Percentiles rank a stretch among this genome's conserved stretches.
Evolutionary conservation across 1,139 yeast species (phyloP).

Genomic region (Yamadazyma blattariae): DNA sequence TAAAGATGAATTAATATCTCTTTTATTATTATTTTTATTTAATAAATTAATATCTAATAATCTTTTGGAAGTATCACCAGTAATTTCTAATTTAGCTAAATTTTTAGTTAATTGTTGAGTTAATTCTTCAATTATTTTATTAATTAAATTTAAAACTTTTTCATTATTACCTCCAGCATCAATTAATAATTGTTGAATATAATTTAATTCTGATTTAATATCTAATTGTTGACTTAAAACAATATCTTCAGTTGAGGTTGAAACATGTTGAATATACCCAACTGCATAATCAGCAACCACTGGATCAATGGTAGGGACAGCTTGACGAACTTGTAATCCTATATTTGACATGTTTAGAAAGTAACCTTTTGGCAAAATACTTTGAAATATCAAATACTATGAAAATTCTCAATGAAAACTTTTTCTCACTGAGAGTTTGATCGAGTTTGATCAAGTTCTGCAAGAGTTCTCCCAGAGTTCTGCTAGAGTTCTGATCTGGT

Average conservation of each 20-base stretch:
- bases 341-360: slow-evolving; percentile 48
- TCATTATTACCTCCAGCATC: slow-evolving; percentile 79
- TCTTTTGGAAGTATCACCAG: slow-evolving; percentile 83
- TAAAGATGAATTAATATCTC: slow-evolving; percentile 70
- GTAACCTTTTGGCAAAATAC: no score
- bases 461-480: no score
- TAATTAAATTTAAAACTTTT: slow-evolving; percentile 49
- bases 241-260: slow-evolving; percentile 73
- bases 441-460: no score
- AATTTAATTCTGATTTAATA: slow-evolving; percentile 62
- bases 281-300: slow-evolving; percentile 91
- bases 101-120: slow-evolving; percentile 60
- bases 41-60: slow-evolving; percentile 67
- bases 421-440: slow-evolving; percentile 1
- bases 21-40: slow-evolving; percentile 55
- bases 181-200: slow-evolving; percentile 58
- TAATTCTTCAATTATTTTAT: slow-evolving; percentile 46
- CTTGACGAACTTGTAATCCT: slow-evolving; percentile 77
- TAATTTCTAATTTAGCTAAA: slow-evolving; percentile 62
- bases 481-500: no score
- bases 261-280: slow-evolving; percentile 81
- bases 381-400: no score
- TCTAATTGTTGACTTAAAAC: slow-evolving; percentile 74
- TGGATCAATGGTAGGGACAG: slow-evolving; percentile 83
- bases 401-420: no score